Percentiles rank a stretch among this genome's conserved stretches.
Conservation (phyloP, 2,329 filamentous ascomycete genomes). For the Clonostachys solani region DNA sequence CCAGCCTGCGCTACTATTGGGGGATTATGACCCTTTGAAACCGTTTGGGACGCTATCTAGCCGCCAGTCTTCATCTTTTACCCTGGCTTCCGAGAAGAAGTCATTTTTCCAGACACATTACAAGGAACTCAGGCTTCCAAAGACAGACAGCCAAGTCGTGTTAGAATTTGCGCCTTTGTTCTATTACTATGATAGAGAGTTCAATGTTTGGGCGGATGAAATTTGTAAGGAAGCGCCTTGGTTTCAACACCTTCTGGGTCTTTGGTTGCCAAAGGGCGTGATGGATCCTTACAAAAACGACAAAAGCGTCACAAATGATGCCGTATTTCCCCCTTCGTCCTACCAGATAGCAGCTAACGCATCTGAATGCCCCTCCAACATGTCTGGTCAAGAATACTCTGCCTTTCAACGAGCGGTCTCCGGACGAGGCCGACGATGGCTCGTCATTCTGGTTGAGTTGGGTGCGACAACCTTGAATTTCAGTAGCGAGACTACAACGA, state of each 20-base stretch:
- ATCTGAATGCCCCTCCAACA: constrained; percentile 34
- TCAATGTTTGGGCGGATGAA: constrained; percentile 8
- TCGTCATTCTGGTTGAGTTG: constrained; percentile 42
- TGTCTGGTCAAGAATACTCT: constrained; percentile 47
- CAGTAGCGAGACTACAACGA: constrained; percentile 42
- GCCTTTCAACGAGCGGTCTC: constrained; percentile 43
- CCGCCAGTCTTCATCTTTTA: constrained; percentile 2
- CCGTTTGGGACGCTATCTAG: not conserved
- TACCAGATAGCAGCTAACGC: constrained; percentile 49
- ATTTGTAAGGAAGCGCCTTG: constrained; percentile 3
- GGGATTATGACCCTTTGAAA: not conserved
- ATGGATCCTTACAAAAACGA: constrained; percentile 6
- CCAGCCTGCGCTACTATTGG: constrained; percentile 3
- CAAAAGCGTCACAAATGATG: constrained; percentile 2
- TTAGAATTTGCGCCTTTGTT: constrained; percentile 8
- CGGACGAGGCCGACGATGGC: constrained; percentile 43
- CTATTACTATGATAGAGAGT: constrained; percentile 8
- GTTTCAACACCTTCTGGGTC: constrained; percentile 10
- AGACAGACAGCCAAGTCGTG: constrained; percentile 5
- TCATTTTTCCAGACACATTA: constrained; percentile 18
- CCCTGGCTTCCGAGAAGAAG: constrained; percentile 15
- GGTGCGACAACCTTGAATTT: constrained; percentile 55
- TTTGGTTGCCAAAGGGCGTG: constrained; percentile 13
- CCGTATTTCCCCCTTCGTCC: constrained; percentile 38
- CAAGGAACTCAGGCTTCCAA: constrained; percentile 7